A percentile compares a stretch with the other conserved stretches of the same genome.
These are phyloP conservation scores for Saccharomyces hybrid DNA, from an alignment of 1,139 yeast genomes.

Conservation along the genomic window DNA sequence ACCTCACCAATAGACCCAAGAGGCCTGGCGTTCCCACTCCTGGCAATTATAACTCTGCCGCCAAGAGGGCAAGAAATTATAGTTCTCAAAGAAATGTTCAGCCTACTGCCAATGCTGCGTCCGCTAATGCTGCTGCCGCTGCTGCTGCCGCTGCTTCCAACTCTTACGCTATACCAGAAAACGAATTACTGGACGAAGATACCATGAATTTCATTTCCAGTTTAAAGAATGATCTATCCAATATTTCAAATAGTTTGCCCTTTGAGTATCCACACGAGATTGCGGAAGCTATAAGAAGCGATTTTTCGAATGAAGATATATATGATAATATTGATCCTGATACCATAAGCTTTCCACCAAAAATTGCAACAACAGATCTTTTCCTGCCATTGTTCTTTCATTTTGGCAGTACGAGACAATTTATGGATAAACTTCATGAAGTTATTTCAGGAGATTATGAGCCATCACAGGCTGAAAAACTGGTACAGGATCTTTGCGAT, in stretches of 20 bases:
- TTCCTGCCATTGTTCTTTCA: constrained; percentile 30
- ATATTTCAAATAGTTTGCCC: constrained; percentile 13
- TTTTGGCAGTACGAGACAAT: constrained; percentile 22
- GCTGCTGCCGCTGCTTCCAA: constrained; percentile 16
- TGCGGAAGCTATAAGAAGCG: constrained; percentile 31
- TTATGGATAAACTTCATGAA: constrained; percentile 34
- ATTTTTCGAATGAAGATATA: constrained; percentile 26
- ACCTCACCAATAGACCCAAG: constrained; percentile 36
- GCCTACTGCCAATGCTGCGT: constrained; percentile 19
- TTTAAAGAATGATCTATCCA: constrained; percentile 25
- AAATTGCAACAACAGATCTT: constrained; percentile 26
- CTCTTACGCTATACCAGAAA: constrained; percentile 27
- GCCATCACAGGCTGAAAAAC: constrained; percentile 39
- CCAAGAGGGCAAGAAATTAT: constrained; percentile 18
- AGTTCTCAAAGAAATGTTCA: constrained; percentile 23
- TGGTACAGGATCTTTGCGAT: constrained; percentile 37
- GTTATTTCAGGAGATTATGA: constrained; percentile 39
- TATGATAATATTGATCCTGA: constrained; percentile 28
- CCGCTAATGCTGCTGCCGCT: constrained; percentile 18
- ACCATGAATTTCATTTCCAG: constrained; percentile 30
- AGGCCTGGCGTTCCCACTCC: constrained; percentile 27
- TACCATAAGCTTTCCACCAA: constrained; percentile 29
- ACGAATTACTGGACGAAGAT: constrained; percentile 30
- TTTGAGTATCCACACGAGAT: constrained; percentile 31
- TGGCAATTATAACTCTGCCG: constrained; percentile 25